A percentile compares a stretch with the other conserved stretches of the same genome.
phyloP scores from a whole-genome alignment of 768 basidiomycete genomes.

The Leucosporidium yakuticum region DNA sequence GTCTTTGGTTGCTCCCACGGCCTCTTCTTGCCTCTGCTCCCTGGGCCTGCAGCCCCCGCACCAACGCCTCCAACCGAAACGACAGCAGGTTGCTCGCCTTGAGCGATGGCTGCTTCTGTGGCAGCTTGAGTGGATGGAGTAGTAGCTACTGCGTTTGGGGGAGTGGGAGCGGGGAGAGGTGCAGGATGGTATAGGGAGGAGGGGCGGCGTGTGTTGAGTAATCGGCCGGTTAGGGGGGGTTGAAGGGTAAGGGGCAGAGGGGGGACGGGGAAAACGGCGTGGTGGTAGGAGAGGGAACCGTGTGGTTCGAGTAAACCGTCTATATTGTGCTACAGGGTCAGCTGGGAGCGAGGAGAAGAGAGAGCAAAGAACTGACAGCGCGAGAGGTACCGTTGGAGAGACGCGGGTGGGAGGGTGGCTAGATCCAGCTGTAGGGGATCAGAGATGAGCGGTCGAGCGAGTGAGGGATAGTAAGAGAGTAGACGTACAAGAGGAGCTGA shows the following conservation, averaged over 20 bases:
- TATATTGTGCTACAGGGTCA: neutral
- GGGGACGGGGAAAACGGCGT: conserved; percentile 33
- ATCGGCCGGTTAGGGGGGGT: conserved; percentile 23
- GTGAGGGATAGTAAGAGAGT: neutral
- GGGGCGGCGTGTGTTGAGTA: neutral
- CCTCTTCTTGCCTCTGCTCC: conserved; percentile 3
- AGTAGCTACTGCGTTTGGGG: neutral
- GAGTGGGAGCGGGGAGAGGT: neutral
- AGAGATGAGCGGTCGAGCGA: neutral
- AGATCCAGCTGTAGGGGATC: neutral
- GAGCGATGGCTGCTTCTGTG: neutral
- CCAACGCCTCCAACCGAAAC: neutral
- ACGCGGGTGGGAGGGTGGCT: conserved; percentile 13
- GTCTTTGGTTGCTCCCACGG: conserved; percentile 28
- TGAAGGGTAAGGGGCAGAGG: conserved; percentile 20
- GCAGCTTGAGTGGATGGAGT: neutral
- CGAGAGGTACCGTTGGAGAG: conserved; percentile 29
- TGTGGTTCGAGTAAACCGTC: conserved; percentile 26
- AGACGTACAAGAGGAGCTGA: neutral
- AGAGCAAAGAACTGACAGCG: conserved; percentile 17
- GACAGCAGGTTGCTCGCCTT: neutral
- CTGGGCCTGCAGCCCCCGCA: neutral
- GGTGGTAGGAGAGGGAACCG: conserved; percentile 31
- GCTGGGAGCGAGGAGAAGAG: neutral
- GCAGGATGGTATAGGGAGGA: neutral